These are phyloP conservation scores for Pezicula radicicola DNA, from an alignment of 2,329 filamentous ascomycete genomes.

Conservation along the genomic window DNA sequence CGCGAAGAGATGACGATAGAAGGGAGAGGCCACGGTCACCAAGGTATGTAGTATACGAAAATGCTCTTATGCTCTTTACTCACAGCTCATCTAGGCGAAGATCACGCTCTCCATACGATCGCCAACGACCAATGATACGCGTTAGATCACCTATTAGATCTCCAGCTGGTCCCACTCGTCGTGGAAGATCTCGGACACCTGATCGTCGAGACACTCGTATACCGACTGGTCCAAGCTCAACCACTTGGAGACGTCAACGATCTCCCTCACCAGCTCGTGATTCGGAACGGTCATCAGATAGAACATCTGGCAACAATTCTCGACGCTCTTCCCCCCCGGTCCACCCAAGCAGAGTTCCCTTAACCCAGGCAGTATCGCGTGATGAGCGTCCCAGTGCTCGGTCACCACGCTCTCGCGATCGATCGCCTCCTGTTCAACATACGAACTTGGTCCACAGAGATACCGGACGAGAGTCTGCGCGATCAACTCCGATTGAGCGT, in stretches of 20 bases:
- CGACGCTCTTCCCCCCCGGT: conserved; percentile 58
- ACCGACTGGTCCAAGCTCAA: conserved; percentile 35
- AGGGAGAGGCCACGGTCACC: conserved; percentile 33
- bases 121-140: conserved; percentile 22
- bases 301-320: conserved; percentile 56
- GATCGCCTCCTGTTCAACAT: conserved; percentile 17
- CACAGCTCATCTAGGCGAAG: conserved; percentile 20
- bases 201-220: conserved; percentile 45
- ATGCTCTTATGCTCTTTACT: conserved; percentile 1
- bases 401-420: conserved; percentile 22
- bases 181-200: conserved; percentile 48
- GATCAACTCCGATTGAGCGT: conserved; percentile 26
- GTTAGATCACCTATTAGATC: conserved; percentile 29
- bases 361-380: conserved; percentile 32
- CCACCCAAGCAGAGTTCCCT: conserved; percentile 48
- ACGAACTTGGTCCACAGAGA: conserved; percentile 20
- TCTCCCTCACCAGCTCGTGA: conserved; percentile 47
- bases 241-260: conserved; percentile 47
- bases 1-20: conserved; percentile 32
- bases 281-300: conserved; percentile 46
- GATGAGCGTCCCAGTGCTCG: conserved; percentile 20
- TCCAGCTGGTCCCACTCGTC: conserved; percentile 31
- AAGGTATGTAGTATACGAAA: conserved; percentile 6
- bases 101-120: conserved; percentile 31
- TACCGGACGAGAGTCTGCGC: conserved; percentile 22